Evolutionary conservation across 73 alveolate genomes (phyloP).

Genomic region (Tetrahymena elliotti): DNA sequence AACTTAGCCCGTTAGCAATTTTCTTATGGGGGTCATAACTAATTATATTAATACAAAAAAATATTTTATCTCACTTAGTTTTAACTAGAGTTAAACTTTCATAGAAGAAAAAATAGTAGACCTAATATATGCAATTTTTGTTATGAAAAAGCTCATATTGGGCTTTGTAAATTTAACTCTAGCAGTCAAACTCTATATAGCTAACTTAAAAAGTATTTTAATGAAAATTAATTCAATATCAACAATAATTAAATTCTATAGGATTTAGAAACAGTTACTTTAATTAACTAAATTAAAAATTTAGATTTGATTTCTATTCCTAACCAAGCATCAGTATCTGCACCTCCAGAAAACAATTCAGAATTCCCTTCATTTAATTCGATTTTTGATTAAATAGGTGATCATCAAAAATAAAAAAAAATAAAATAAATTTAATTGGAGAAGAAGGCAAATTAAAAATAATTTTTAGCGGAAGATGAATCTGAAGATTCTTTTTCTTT

Average conservation of each 20-base stretch:
- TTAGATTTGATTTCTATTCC: too few relatives aligned
- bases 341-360: background rate
- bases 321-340: background rate
- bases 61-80: background rate
- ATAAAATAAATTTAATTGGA: too few relatives aligned
- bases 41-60: background rate
- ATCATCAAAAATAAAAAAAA: too few relatives aligned
- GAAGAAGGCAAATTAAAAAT: too few relatives aligned
- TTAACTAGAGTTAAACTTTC: background rate
- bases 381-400: background rate
- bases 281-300: too few relatives aligned
- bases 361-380: background rate
- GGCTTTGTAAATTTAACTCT: background rate
- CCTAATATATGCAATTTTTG: background rate
- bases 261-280: too few relatives aligned
- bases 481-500: background rate
- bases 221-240: too few relatives aligned
- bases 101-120: background rate
- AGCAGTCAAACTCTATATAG: too few relatives aligned
- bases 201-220: background rate
- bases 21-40: background rate
- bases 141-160: background rate
- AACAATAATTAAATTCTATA: too few relatives aligned
- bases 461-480: background rate
- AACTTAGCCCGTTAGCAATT: background rate